Conservation (phyloP, 2,329 filamentous ascomycete species). For the Clonostachys chloroleuca region DNA sequence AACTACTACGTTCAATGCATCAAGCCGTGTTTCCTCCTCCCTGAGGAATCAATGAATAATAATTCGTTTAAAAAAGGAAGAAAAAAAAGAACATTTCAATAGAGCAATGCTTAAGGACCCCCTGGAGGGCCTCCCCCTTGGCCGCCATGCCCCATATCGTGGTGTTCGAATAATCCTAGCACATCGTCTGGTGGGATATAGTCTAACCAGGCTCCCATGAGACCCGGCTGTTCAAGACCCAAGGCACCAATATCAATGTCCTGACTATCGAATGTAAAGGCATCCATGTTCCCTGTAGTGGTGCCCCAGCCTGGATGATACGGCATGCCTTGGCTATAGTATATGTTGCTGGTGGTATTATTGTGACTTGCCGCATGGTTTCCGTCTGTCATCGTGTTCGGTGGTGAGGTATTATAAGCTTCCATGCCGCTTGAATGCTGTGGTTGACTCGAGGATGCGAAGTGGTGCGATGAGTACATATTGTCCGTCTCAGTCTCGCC, state of each 20-base stretch:
- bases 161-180: conserved; percentile 46
- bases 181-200: conserved; percentile 63
- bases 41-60: background rate
- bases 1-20: too few relatives aligned
- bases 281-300: conserved; percentile 29
- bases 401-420: conserved; percentile 33
- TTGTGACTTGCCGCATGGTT: conserved; percentile 8
- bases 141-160: conserved; percentile 17
- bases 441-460: conserved; percentile 29
- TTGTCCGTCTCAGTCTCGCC: conserved; percentile 19
- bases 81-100: background rate
- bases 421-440: conserved; percentile 36
- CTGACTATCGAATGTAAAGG: conserved; percentile 71
- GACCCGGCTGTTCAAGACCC: conserved; percentile 52
- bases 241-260: conserved; percentile 71
- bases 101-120: too few relatives aligned
- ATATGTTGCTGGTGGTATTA: conserved; percentile 10
- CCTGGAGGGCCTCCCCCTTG: background rate
- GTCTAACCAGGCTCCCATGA: conserved; percentile 69
- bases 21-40: too few relatives aligned
- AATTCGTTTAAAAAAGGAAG: background rate
- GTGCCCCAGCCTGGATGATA: conserved; percentile 22
- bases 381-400: conserved; percentile 31
- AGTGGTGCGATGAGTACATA: conserved; percentile 19
- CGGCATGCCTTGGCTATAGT: conserved; percentile 17